Conservation (phyloP, 805 yeast genomes). For the Pichia sporocuriosa region DNA sequence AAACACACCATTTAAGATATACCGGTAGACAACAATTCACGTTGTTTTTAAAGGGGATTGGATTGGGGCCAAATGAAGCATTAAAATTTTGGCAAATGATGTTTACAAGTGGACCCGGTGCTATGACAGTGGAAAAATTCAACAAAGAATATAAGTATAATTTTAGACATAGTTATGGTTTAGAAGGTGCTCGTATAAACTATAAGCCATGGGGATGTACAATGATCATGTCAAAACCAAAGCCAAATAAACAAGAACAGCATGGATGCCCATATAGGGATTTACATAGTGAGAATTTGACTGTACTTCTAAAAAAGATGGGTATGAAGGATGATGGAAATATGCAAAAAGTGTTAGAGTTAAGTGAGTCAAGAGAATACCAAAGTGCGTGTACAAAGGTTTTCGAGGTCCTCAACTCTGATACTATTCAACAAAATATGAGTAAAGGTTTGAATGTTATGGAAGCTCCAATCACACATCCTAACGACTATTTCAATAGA, state of each 20-base stretch:
- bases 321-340: slow-evolving; percentile 53
- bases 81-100: slow-evolving; percentile 74
- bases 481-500: slow-evolving; percentile 81
- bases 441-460: slow-evolving; percentile 39
- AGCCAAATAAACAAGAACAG: slow-evolving; percentile 57
- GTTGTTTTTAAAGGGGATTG: slow-evolving; percentile 82
- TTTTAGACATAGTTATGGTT: slow-evolving; percentile 83
- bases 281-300: slow-evolving; percentile 56
- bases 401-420: slow-evolving; percentile 63
- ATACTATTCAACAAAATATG: slow-evolving; percentile 31
- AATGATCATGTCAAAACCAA: slow-evolving; percentile 63
- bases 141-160: slow-evolving; percentile 85
- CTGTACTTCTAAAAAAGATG: slow-evolving; percentile 49
- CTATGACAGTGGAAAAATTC: slow-evolving; percentile 64
- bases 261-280: slow-evolving; percentile 96
- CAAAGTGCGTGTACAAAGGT: slow-evolving; percentile 88
- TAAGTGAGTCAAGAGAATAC: slow-evolving; percentile 61
- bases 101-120: slow-evolving; percentile 45
- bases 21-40: slow-evolving; percentile 81
- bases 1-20: slow-evolving; percentile 70
- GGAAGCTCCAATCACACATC: slow-evolving; percentile 68
- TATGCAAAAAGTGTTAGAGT: slow-evolving; percentile 54
- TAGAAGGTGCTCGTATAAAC: slow-evolving; percentile 83
- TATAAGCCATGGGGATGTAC: slow-evolving; percentile 84
- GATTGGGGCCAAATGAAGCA: slow-evolving; percentile 82